phyloP scores from a whole-genome alignment of 306 rosid genomes.

The Medicago truncatula region MtrunA17r5.0-ANR NC_053046.1:8288501-8289000 shows the following conservation, averaged over 20 bases:
- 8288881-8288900: constrained; percentile 15
- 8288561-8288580: neutral
- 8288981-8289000: constrained; percentile 95
- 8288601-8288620: constrained; percentile 78
- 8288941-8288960: constrained; percentile 84
- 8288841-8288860: constrained; percentile 62
- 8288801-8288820: constrained; percentile 94
- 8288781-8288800: constrained; percentile 96
- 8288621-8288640: constrained; percentile 83
- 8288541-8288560: neutral
- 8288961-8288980: constrained; percentile 87
- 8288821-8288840: constrained; percentile 93
- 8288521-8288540: constrained; percentile 39
- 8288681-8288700: constrained; percentile 31
- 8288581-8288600: neutral
- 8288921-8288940: neutral
- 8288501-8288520: constrained; percentile 91
- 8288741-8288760: constrained; percentile 21
- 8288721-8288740: constrained; percentile 7
- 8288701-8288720: neutral
- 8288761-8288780: constrained; percentile 5
- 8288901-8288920: constrained; percentile 23
- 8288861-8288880: constrained; percentile 32
- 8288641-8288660: constrained; percentile 84
- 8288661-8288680: constrained; percentile 96